Evolutionary conservation across 78 protist species (phyloP), one percentile per base, ranked within the genome.

Genomic region (Cavenderia fasciculata): DNA sequence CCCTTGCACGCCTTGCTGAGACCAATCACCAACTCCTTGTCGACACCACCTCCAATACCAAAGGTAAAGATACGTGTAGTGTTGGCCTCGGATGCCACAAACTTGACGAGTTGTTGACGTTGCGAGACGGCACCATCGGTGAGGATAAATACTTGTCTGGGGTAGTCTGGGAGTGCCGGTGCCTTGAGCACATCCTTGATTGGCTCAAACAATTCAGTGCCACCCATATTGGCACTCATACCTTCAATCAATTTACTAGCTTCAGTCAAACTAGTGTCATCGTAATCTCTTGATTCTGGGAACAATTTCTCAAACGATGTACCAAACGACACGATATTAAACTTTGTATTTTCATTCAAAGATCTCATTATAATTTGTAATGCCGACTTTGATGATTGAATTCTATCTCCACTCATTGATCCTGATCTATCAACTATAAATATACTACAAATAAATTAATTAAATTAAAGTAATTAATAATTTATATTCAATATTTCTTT

Each of bases 121-220:
- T 92, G 78, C 84, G 33, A 36, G 3, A 96, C 74, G 56, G 94
- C 92, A 29, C 98, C 98, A 74, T 96, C 98, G 5, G 98, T 96
- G 43, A 96, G 70, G 19, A 96, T 78, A 43, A 96, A 95, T 47
- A 96, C 66, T 44, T 92, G 96, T 25, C 98, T 76, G 25, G 95
- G 74, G 56, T 62, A 89, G 16, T 85, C 92, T 14, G 74, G 65
- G 11, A 66, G 57, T 1, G 47, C 11, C 14, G 7, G n/a, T 2
- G 34, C 1, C 8, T 34, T 23, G 5, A 79, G 12, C 12, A 79
- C 52, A n/a, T 66, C 76, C 6, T 19, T 33, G 0, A 79, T 36
- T 38, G 76, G 66, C 25, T 21, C 29, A 2, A 49, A 40, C 36
- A 79, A 54, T 18, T 79, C 69, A 29, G 75, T 69, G 2, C 75